These are phyloP conservation scores for Dillenia suffruticosa DNA, from an alignment of 164 flowering plant genomes.

Conservation along the genomic window DNA sequence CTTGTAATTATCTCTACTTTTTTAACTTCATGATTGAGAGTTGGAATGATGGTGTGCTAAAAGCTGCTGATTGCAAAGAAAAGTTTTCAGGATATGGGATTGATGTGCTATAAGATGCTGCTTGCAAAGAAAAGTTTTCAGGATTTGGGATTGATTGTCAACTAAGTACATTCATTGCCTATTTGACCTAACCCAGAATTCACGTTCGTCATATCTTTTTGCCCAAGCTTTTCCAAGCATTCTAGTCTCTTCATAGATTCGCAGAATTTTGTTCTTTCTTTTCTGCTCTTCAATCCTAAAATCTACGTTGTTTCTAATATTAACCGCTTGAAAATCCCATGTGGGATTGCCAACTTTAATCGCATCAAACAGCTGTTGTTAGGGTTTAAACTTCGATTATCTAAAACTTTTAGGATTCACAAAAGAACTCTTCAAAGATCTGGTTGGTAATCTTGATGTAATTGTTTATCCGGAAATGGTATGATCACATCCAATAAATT, in stretches of 20 bases:
- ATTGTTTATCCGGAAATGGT: too few relatives aligned
- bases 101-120: constrained; percentile 4
- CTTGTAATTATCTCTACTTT: too few relatives aligned
- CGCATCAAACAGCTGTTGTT: too few relatives aligned
- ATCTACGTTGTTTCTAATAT: constrained; percentile 8
- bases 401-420: too few relatives aligned
- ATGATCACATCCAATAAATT: too few relatives aligned
- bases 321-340: too few relatives aligned
- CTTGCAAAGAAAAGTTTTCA: too few relatives aligned
- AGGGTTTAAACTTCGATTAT: too few relatives aligned
- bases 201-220: constrained; percentile 12
- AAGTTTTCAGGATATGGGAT: not conserved
- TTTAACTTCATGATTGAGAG: too few relatives aligned
- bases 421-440: too few relatives aligned
- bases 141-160: constrained; percentile 15
- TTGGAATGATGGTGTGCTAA: not conserved
- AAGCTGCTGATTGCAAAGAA: not conserved
- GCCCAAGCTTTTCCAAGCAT: constrained; percentile 40
- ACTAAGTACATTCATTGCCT: constrained; percentile 23
- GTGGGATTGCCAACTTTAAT: too few relatives aligned
- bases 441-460: too few relatives aligned
- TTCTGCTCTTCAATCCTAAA: not conserved
- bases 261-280: not conserved
- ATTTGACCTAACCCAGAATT: constrained; percentile 15
- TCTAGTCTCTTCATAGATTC: constrained; percentile 12